Evolutionary conservation across 2,329 filamentous ascomycete species (phyloP).

Genomic region (Metarhizium sp.): DNA sequence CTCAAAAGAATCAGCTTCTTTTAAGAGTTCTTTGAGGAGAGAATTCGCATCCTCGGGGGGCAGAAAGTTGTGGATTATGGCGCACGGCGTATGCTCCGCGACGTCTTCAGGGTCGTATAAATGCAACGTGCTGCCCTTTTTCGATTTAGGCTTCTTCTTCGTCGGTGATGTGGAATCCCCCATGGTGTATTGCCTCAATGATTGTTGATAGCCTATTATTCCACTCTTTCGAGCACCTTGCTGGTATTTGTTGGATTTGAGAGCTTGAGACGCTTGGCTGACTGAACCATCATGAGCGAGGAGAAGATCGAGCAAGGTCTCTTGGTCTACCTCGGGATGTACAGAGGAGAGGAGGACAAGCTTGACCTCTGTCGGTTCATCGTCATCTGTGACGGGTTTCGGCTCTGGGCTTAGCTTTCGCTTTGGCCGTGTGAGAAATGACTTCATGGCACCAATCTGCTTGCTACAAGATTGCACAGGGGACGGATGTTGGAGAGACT

Average conservation of each 20-base stretch:
- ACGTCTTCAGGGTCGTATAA: constrained; percentile 77
- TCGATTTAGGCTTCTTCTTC: constrained; percentile 50
- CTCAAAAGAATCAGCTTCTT: constrained; percentile 62
- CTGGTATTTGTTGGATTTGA: constrained; percentile 27
- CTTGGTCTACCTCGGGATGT: constrained; percentile 53
- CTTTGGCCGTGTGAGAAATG: constrained; percentile 46
- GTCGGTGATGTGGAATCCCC: constrained; percentile 9
- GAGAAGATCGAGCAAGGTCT: constrained; percentile 67
- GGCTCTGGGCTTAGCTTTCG: constrained; percentile 30
- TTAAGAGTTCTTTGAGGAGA: constrained; percentile 65
- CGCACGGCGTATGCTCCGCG: constrained; percentile 76
- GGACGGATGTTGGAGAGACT: not conserved
- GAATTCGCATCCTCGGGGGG: constrained; percentile 60
- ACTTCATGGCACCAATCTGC: constrained; percentile 35
- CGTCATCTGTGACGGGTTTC: constrained; percentile 6
- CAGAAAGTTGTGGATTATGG: constrained; percentile 86
- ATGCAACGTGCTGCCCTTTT: constrained; percentile 74
- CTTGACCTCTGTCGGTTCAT: constrained; percentile 80
- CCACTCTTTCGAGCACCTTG: constrained; percentile 23
- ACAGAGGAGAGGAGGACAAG: constrained; percentile 75
- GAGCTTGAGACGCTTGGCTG: constrained; percentile 47
- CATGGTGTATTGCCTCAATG: constrained; percentile 43
- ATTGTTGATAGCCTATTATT: constrained; percentile 50
- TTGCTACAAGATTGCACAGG: not conserved
- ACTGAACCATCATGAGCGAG: constrained; percentile 72